Conservation (phyloP, 352 stramenopile species). For the Stephanocyclus meneghinianus region DNA sequence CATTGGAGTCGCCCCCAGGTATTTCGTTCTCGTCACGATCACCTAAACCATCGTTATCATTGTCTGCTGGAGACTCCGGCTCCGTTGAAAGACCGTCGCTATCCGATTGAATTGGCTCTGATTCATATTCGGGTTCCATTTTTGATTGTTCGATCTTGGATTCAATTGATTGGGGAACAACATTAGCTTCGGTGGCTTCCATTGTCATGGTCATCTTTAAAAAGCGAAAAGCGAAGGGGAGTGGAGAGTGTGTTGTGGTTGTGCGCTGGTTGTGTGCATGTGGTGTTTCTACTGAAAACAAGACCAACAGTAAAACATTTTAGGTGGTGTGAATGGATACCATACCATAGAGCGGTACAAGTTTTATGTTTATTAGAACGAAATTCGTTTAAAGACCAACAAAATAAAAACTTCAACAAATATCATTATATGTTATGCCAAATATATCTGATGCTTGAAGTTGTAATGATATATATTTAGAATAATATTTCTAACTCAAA, state of each 20-base stretch:
- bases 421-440: too few relatives aligned
- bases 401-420: too few relatives aligned
- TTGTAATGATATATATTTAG: too few relatives aligned
- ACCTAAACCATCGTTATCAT: conserved; percentile 17
- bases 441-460: too few relatives aligned
- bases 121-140: conserved; percentile 8
- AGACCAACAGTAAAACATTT: too few relatives aligned
- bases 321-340: too few relatives aligned
- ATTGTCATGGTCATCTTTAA: conserved; percentile 27
- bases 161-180: neutral
- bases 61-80: neutral
- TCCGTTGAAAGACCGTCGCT: neutral
- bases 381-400: too few relatives aligned
- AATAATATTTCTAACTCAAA: too few relatives aligned
- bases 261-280: neutral
- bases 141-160: neutral
- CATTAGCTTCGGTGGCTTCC: neutral
- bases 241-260: neutral
- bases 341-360: too few relatives aligned
- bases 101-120: neutral
- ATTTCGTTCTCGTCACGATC: conserved; percentile 20
- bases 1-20: conserved; percentile 26
- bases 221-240: neutral
- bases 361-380: too few relatives aligned
- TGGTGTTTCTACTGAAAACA: too few relatives aligned